Evolutionary conservation across 129 eudicot species (phyloP).

Genomic region (Ambrosia trifida): DNA sequence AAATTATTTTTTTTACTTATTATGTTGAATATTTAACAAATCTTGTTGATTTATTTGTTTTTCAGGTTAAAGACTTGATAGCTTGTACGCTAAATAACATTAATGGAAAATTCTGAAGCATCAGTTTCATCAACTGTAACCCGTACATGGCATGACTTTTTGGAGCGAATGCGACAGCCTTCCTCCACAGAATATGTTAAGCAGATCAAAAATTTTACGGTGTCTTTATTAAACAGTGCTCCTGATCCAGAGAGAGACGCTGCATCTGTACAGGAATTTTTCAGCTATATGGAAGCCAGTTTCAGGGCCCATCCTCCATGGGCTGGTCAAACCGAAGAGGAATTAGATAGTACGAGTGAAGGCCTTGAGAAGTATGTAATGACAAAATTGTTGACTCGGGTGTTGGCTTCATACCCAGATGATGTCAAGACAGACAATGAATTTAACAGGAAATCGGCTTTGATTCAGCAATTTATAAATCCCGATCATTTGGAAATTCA

Average conservation of each 20-base stretch:
- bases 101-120: conserved; percentile 67
- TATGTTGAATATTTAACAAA: neutral
- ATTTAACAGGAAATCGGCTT: conserved; percentile 62
- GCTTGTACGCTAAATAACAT: neutral
- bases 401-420: conserved; percentile 75
- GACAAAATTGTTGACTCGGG: conserved; percentile 77
- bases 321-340: conserved; percentile 86
- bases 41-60: neutral
- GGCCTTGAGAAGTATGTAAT: conserved; percentile 86
- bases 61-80: conserved; percentile 21
- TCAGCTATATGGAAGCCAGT: conserved; percentile 74
- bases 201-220: conserved; percentile 81
- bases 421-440: conserved; percentile 61
- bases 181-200: conserved; percentile 79
- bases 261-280: conserved; percentile 74
- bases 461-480: conserved; percentile 72
- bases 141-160: conserved; percentile 87
- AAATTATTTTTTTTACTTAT: neutral
- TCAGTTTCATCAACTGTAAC: conserved; percentile 73
- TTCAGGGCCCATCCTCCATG: conserved; percentile 84
- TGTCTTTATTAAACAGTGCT: conserved; percentile 59
- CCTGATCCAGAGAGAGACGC: conserved; percentile 83
- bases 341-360: conserved; percentile 90
- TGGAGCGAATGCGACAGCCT: conserved; percentile 88
- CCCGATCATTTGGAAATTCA: conserved; percentile 79